Evolutionary conservation across 306 rosid species (phyloP), one percentile per base, ranked within the genome.

Genomic region (Fragaria ananassa): DNA sequence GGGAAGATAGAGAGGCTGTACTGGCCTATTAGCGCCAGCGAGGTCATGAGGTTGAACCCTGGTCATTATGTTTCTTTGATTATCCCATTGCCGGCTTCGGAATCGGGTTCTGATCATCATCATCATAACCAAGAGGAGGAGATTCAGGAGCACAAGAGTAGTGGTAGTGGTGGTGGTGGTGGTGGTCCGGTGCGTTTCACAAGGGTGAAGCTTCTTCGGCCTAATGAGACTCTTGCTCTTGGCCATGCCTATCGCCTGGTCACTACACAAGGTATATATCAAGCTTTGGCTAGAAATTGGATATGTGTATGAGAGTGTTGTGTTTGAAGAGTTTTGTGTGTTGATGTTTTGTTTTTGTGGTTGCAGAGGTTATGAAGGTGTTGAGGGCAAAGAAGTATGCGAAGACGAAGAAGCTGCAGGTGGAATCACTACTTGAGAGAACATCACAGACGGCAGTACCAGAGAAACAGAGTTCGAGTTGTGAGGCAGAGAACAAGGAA

Each of bases 181-280:
- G 47, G 27, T 8, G 23, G 68, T 34, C 9, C 90, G 0, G 96
- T 96, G 39, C 90, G 93, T 7, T 89, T 92, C 76, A 96, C 97
- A 9, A 92, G 94, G 4, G 94, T 96, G n/a, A 96, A 96, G 94
- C 92, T 96, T 72, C 99, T 96, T 54, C 82, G 96, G 74, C 91
- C 93, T 10, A 91, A 80, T 72, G 98, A 93, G 74, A 89, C 94
- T 82, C 99, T 96, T 75, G 84, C 91, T 79, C 98, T 96, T 29
- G 98, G 99, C 67, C 99, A 96, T 83, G 99, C 99, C 68, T 96
- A 96, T 45, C 85, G 98, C 41, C 92, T 96, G 31, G 89, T 96
- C 80, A 92, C 99, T 1, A 86, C 84, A 81, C 98, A 91, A 85
- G 98, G 98, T 96, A 61, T 21, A n/a, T 89, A 61, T 21, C 2